Base-by-base conservation (phyloP, 139 green algal genomes). In the Tetraselmis chui region DNA sequence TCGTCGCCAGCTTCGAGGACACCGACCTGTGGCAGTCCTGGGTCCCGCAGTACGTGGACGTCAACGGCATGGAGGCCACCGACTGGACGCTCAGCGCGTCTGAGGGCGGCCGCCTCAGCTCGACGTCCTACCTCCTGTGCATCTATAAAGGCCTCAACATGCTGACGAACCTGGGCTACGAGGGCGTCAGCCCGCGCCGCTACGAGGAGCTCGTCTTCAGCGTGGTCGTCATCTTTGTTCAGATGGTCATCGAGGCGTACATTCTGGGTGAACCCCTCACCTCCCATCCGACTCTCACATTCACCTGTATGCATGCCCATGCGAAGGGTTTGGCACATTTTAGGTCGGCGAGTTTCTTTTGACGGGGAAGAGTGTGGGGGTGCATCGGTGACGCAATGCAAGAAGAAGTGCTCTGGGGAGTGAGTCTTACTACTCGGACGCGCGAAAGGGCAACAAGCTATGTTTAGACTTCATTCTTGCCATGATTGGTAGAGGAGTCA, bases 221-320 rank as follows among this genome's bases (percentile, higher is more conserved):
- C 23, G 84, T 86, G 23, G 28, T 88, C 26, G 80, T 81, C 1
- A 83, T 88, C 22, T 67, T 86, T 24, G 31, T 83, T 0, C 77
- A 86, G 29, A 80, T 88, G 23, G 86, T 85, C 2, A 31, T 89
- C 30, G 78, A 87, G 45, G 86, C 86, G n/a, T 89, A 89, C 83
- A 89, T 89, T 30, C 77, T 81, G 25, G 77, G 76, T 24, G n/a
- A n/a, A n/a, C n/a, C n/a, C n/a, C n/a, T n/a, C n/a, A n/a, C n/a
- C n/a, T n/a, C n/a, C n/a, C n/a, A n/a, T n/a, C n/a, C n/a, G n/a
- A n/a, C n/a, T n/a, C n/a, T n/a, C n/a, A n/a, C n/a, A n/a, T n/a
- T n/a, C n/a, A n/a, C n/a, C n/a, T n/a, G n/a, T n/a, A n/a, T n/a
- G n/a, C n/a, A n/a, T n/a, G n/a, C n/a, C n/a, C n/a, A n/a, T n/a